Evolutionary conservation across 129 eudicot genomes (phyloP).

Genomic region (Tagetes patula): DNA sequence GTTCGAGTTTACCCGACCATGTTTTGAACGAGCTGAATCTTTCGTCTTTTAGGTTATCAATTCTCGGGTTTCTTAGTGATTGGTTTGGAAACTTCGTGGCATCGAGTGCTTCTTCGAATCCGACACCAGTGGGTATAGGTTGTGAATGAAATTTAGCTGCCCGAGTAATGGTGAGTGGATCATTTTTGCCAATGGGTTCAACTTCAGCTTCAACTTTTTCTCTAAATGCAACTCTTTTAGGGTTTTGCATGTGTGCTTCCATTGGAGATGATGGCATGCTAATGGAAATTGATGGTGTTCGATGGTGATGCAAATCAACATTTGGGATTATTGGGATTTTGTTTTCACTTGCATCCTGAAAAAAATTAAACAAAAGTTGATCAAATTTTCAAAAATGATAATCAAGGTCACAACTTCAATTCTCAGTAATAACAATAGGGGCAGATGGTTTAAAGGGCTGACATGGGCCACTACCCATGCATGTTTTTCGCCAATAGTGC

Average conservation of each 20-base stretch:
- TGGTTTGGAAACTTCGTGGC: constrained; percentile 28
- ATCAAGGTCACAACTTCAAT: not conserved
- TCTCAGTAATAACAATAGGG: too few species aligned
- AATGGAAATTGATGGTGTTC: constrained; percentile 61
- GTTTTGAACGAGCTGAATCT: constrained; percentile 72
- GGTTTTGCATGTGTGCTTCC: constrained; percentile 34
- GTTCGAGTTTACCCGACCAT: constrained; percentile 73
- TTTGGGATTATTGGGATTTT: constrained; percentile 15
- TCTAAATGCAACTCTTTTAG: constrained; percentile 43
- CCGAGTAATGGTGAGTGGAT: constrained; percentile 6
- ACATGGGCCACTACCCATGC: too few species aligned
- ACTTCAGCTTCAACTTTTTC: constrained; percentile 18
- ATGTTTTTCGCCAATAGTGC: too few species aligned
- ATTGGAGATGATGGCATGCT: constrained; percentile 81
- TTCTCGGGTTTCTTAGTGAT: constrained; percentile 28
- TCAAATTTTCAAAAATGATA: not conserved
- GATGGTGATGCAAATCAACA: constrained; percentile 32
- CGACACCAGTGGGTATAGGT: constrained; percentile 49
- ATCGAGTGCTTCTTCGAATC: constrained; percentile 25
- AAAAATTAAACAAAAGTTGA: not conserved
- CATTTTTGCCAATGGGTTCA: constrained; percentile 16
- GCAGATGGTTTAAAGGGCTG: too few species aligned
- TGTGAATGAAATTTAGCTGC: constrained; percentile 56
- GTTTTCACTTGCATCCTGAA: constrained; percentile 37
- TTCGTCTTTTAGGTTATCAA: constrained; percentile 39